Percentiles rank a stretch among this genome's conserved stretches.
phyloP scores from a whole-genome alignment of 306 rosid genomes.

The Pterocarpus macrocarpus region DNA sequence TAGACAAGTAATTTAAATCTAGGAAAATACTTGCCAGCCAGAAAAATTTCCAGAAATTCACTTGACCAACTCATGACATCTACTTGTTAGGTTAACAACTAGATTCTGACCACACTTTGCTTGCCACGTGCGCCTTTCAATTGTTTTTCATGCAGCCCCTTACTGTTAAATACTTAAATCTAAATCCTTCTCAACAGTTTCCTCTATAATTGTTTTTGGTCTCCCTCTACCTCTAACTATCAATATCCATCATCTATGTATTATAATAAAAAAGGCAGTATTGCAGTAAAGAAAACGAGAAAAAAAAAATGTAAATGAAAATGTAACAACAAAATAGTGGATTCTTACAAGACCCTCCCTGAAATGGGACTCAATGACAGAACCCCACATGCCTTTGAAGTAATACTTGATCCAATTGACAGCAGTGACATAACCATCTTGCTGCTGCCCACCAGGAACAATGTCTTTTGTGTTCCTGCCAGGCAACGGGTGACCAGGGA shows the following conservation, averaged over 20 bases:
- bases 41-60: too few relatives aligned
- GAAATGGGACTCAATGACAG: conserved; percentile 81
- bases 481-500: conserved; percentile 72
- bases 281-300: background rate
- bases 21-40: too few relatives aligned
- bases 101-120: too few relatives aligned
- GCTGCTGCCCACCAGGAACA: conserved; percentile 45
- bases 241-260: too few relatives aligned
- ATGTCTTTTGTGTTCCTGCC: conserved; percentile 54
- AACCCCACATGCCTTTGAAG: conserved; percentile 67
- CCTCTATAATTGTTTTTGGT: background rate
- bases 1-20: too few relatives aligned
- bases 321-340: background rate
- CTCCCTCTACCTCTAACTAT: too few relatives aligned
- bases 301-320: background rate
- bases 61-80: too few relatives aligned
- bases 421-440: conserved; percentile 61
- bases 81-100: too few relatives aligned
- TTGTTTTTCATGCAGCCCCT: too few relatives aligned
- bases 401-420: conserved; percentile 89
- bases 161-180: background rate
- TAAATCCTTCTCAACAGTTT: background rate
- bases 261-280: background rate
- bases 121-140: too few relatives aligned
- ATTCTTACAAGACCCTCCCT: conserved; percentile 85